Evolutionary conservation across 1,139 yeast species (phyloP), one percentile per base, ranked within the genome.

Genomic region (Eremothecium cymbalariae): DNA sequence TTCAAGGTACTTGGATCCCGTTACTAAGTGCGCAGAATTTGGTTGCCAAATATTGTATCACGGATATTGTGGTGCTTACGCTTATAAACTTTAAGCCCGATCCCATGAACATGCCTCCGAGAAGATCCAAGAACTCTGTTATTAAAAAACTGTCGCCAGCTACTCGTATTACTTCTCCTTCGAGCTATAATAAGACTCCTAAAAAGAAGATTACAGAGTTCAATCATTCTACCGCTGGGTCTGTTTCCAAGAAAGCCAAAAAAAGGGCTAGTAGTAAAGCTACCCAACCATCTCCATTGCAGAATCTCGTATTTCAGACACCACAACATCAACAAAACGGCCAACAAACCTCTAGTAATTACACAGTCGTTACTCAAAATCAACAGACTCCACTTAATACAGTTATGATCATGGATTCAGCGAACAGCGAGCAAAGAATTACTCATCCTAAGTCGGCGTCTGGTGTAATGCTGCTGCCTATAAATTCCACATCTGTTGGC

Each of bases 1-100:
- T 83, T 56, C 96, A 88, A 60, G 97, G 97, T 1, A 84, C 96
- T 0, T 90, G 95, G 85, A 80, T 86, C 15, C 94, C 95, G 6
- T 59, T 65, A 11, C 72, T 69, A 33, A 48, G 55, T 28, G 81
- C 81, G 6, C 71, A 66, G 38, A 57, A 66, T 28, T 59, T 75
- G 46, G 78, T 77, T 4, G 60, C 62, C 9, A 70, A 64, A 40
- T 74, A 74, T 47, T 72, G 74, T 2, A 67, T 75, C 11, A 59
- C 71, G 2, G 69, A 73, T 24, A 74, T 71, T 22, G 62, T 68
- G 45, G 78, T 77, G 1, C 74, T 76, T 0, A 42, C 50, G 11
- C 72, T 75, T 3, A 52, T 75, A 38, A 64, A 63, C 37, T 65
- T 72, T 40, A 70, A 67, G 40, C 58, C 69, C 17, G 62, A 63